Evolutionary conservation across 108 stramenopile species (phyloP).

Genomic region (Schizochytrium sp.): DNA sequence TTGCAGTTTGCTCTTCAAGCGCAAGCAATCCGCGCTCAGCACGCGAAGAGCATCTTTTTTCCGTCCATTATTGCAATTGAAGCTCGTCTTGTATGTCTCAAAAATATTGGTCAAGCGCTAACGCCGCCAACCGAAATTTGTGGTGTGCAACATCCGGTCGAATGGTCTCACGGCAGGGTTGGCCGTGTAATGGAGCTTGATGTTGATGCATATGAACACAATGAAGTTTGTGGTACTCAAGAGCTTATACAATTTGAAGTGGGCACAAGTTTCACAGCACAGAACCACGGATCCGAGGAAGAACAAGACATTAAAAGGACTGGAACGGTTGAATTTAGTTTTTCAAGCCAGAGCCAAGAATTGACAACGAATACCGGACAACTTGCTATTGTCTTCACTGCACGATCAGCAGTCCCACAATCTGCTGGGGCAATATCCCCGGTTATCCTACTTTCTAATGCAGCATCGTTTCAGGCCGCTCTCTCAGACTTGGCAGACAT

Average conservation of each 20-base stretch:
- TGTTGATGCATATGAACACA: constrained; percentile 4
- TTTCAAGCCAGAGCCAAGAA: too few relatives aligned
- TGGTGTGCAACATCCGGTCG: neutral
- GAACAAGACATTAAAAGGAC: too few relatives aligned
- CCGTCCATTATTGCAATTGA: neutral
- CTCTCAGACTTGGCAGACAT: neutral
- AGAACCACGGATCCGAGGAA: too few relatives aligned
- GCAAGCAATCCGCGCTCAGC: neutral
- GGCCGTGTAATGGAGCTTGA: neutral
- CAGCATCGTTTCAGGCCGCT: neutral
- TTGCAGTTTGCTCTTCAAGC: constrained; percentile 20
- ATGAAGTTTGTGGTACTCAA: neutral
- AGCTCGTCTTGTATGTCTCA: neutral
- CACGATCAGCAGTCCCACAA: neutral
- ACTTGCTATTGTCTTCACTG: neutral
- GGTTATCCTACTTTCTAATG: neutral
- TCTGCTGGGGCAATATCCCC: neutral
- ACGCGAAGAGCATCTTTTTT: neutral
- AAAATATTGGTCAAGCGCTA: neutral
- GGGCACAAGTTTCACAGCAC: neutral
- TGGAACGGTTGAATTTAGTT: too few relatives aligned
- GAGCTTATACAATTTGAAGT: neutral
- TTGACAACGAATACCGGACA: neutral
- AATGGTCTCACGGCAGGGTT: neutral
- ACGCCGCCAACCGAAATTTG: neutral